A percentile compares a stretch with the other conserved stretches of the same genome.
phyloP scores from a whole-genome alignment of 1,139 yeast genomes.

The Torulaspora pretoriensis region DNA sequence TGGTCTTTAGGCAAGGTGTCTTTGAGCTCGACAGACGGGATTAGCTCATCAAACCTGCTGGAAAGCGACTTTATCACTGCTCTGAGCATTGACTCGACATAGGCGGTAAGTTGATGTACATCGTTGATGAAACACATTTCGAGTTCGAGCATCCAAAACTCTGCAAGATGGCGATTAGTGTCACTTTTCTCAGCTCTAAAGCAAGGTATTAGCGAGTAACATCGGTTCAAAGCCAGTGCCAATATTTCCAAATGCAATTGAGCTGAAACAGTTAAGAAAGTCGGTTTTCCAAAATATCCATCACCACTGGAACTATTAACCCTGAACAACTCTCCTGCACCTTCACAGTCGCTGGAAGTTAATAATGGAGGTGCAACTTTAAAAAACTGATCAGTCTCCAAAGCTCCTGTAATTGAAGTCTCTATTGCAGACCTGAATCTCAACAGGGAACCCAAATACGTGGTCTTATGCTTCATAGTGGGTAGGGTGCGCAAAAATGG shows the following conservation, averaged over 20 bases:
- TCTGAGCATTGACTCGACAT: conserved; percentile 69
- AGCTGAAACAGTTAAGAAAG: conserved; percentile 83
- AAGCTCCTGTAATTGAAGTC: conserved; percentile 49
- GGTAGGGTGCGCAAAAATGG: conserved; percentile 68
- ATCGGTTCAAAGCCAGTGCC: conserved; percentile 69
- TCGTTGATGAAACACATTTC: conserved; percentile 67
- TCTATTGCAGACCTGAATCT: conserved; percentile 72
- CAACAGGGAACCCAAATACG: conserved; percentile 58
- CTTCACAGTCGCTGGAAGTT: conserved; percentile 93
- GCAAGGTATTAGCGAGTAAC: conserved; percentile 88
- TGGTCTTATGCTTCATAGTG: conserved; percentile 72
- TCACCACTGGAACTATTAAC: conserved; percentile 25
- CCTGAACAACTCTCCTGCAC: conserved; percentile 88
- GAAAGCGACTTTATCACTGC: conserved; percentile 44
- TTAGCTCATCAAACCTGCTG: conserved; percentile 36
- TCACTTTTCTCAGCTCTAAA: conserved; percentile 92
- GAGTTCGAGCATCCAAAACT: conserved; percentile 97
- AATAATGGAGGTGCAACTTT: conserved; percentile 84
- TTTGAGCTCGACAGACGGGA: conserved; percentile 42
- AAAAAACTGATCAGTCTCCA: conserved; percentile 49
- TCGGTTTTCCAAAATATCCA: conserved; percentile 59
- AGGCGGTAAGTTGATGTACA: conserved; percentile 55
- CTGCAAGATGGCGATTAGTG: conserved; percentile 87
- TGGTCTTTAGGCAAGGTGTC: conserved; percentile 38
- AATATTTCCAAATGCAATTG: conserved; percentile 87